These are phyloP conservation scores for Hygrophila difformis DNA, from an alignment of 257 asterid species.

Conservation along the genomic window DNA sequence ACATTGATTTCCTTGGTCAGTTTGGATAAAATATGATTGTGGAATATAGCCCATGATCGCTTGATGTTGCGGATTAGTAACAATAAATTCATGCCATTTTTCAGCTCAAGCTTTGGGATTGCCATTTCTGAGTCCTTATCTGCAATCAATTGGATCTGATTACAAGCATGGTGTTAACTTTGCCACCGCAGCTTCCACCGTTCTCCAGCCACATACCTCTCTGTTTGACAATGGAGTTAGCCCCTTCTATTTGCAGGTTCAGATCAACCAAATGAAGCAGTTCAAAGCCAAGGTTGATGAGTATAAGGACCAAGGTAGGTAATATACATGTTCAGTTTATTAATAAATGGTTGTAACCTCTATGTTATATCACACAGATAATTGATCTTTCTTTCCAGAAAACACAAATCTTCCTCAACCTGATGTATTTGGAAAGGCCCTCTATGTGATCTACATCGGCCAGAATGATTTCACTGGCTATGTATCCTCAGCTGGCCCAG, in stretches of 20 bases:
- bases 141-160: conserved; percentile 51
- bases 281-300: conserved; percentile 41
- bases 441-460: conserved; percentile 52
- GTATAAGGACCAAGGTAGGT: conserved; percentile 22
- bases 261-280: conserved; percentile 49
- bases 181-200: conserved; percentile 60
- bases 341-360: too few species aligned
- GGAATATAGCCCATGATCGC: too few species aligned
- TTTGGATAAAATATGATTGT: too few species aligned
- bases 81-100: too few species aligned
- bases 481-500: conserved; percentile 27
- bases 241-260: too few species aligned
- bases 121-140: conserved; percentile 60
- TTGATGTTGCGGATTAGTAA: conserved; percentile 14
- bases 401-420: conserved; percentile 35
- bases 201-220: conserved; percentile 35
- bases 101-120: conserved; percentile 58
- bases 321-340: too few species aligned
- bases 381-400: too few species aligned
- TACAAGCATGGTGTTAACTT: conserved; percentile 50
- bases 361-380: too few species aligned
- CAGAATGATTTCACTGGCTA: conserved; percentile 55
- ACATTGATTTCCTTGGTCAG: conserved; percentile 59
- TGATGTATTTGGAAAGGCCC: conserved; percentile 39
- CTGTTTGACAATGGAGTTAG: conserved; percentile 48